Evolutionary conservation across 1,139 yeast species (phyloP).

Genomic region (Lodderomyces orthopsilosis): DNA sequence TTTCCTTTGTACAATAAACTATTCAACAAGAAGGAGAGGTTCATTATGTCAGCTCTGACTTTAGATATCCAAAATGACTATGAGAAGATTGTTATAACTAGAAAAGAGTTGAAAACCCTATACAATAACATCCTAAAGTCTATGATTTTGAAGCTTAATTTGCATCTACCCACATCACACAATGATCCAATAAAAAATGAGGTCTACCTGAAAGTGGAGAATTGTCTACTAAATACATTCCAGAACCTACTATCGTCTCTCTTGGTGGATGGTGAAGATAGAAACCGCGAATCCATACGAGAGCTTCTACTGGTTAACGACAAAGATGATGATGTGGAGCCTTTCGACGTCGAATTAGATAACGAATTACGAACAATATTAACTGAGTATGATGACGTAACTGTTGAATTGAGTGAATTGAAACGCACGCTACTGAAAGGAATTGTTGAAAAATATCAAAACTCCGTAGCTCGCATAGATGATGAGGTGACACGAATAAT

Average conservation of each 20-base stretch:
- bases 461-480: conserved; percentile 30
- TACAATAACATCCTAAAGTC: conserved; percentile 40
- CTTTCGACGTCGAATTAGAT: conserved; percentile 60
- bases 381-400: conserved; percentile 55
- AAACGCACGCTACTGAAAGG: conserved; percentile 51
- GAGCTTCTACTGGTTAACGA: conserved; percentile 29
- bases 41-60: neutral
- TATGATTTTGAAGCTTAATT: conserved; percentile 41
- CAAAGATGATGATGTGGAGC: conserved; percentile 50
- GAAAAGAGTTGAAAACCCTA: conserved; percentile 50
- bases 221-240: conserved; percentile 46
- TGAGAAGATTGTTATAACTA: conserved; percentile 15
- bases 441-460: conserved; percentile 27
- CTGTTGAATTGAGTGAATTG: conserved; percentile 49
- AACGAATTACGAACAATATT: conserved; percentile 51
- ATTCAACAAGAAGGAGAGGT: too few relatives aligned
- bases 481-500: conserved; percentile 25
- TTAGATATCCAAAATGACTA: neutral
- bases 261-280: conserved; percentile 46
- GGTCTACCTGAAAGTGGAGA: conserved; percentile 43
- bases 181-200: conserved; percentile 46
- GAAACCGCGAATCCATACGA: conserved; percentile 10
- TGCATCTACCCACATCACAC: conserved; percentile 44
- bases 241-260: conserved; percentile 52
- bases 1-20: too few relatives aligned